Base-by-base conservation (phyloP, 257 asterid genomes). In the Solanum paucissectum region DNA sequence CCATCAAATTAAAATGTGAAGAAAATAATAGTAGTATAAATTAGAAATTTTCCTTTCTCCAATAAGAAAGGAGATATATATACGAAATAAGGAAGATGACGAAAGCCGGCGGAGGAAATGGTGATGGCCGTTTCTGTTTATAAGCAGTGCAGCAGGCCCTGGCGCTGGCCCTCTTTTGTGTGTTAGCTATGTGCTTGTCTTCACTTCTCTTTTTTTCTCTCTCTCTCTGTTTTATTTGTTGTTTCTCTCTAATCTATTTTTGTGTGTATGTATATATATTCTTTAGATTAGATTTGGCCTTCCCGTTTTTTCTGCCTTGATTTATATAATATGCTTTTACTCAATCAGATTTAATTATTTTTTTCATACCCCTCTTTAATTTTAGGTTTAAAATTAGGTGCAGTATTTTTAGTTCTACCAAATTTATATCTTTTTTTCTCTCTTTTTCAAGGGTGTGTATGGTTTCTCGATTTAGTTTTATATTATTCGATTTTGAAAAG, bases 1-100 rank as follows among this genome's bases (percentile, higher is more conserved):
- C 97, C 98, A 95, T 96, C 68, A 90, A 25, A 95, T 94, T 72
- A 90, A 25, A n/a, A 13, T 1, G 6, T 2, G n/a, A 38, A 40
- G 46, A 79, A 79, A 79, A 8, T 4, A 76, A 55, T 9, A 55
- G 2, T 12, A 0, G n/a, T 76, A 3, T 12, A n/a, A 42, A 77
- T 42, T 77, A 40, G 13, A 21, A 44, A 40, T 6, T 25, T 9
- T 27, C 14, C 3, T 16, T 81, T 11, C 42, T 81, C 69, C 69
- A 81, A 81, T 49, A 81, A 81, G 40, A 81, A 81, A 18, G 58
- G 10, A 38, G 13, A 75, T 38, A 73, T 34, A 36, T 16, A 33
- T 7, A 18, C 23, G 20, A 9, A 73, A 34, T 3, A 73, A 33
- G 18, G 55, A 84, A 4, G 52, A 55, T 21, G 34, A 33, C 58